Base-by-base conservation (phyloP, 805 yeast genomes). In the Schwanniomyces pseudopolymorphus region DNA sequence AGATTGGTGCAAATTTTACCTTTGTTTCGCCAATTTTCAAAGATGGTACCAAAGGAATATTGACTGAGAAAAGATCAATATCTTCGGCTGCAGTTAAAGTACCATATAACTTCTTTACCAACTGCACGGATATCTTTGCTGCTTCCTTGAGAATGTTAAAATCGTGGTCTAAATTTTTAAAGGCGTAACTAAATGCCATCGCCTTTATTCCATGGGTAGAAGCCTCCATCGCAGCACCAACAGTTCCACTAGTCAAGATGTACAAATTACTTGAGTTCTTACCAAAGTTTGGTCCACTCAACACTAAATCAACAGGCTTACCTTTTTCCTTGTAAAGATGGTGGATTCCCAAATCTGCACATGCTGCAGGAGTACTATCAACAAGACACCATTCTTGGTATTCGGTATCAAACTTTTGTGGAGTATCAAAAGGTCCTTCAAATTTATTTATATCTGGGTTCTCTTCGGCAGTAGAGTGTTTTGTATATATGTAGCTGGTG, bases 211-310 rank as follows among this genome's bases (percentile, higher is more conserved):
- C 85, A 46, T 77, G 80, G 36, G 91, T 79, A 2, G 86, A 87
- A 1, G 91, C 95, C 68, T 94, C 99, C 89, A 91, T 80, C 0
- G 97, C 94, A 3, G 96, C 98, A 21, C 99, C 99, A 14, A 94
- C 85, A 2, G 99, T 94, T 11, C 99, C 99, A 55, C 95, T 85
- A 4, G 97, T 83, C 57, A 94, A 77, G 45, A 90, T 87, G 64
- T 90, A 94, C 39, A 92, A 79, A 5, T 95, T 89, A 20, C 92
- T 82, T 1, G 96, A 84, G 66, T 94, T 94, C 60, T 96, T 81
- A 19, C 99, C 99, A 54, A 86, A 92, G 62, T 94, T 94, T 6
- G 99, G 99, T 0, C 99, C 99, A 45, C 96, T 87, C 19, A 94
- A 64, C 4, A 94, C 97, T 48, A 92, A 70, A 66, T 94, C 97